These are phyloP conservation scores for Trichoderma gamsii DNA, from an alignment of 495 filamentous ascomycete species.

Conservation along the genomic window DNA sequence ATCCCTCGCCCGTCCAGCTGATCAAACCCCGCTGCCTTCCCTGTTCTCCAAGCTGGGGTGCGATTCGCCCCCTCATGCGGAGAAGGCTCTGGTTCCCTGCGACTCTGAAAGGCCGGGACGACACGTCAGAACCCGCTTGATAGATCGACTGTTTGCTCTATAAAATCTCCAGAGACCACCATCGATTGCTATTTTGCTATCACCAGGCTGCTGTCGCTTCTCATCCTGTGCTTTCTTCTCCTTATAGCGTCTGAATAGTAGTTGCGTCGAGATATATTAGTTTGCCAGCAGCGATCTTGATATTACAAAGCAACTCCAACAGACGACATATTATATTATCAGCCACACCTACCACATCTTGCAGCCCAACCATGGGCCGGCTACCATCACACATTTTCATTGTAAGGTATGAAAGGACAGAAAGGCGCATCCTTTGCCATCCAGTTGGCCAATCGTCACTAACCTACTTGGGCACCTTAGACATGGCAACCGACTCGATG, in stretches of 20 bases:
- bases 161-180: neutral
- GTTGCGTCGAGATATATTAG: neutral
- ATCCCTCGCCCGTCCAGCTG: neutral
- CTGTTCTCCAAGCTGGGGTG: constrained; percentile 1
- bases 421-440: neutral
- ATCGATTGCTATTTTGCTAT: neutral
- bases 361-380: constrained; percentile 33
- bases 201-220: neutral
- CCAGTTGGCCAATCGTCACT: neutral
- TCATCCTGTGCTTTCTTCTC: too few species aligned
- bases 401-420: constrained; percentile 55
- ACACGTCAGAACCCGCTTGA: neutral
- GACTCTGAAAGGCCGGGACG: neutral
- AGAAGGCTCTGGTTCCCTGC: neutral
- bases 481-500: constrained; percentile 89
- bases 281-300: neutral
- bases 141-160: neutral
- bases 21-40: constrained; percentile 8
- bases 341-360: neutral
- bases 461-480: constrained; percentile 35
- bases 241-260: too few species aligned
- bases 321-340: neutral
- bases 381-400: constrained; percentile 61
- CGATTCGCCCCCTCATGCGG: constrained; percentile 9
- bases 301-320: neutral